Conservation (phyloP, 129 eudicot genomes). For the Rutidosis leptorrhynchoides region DNA sequence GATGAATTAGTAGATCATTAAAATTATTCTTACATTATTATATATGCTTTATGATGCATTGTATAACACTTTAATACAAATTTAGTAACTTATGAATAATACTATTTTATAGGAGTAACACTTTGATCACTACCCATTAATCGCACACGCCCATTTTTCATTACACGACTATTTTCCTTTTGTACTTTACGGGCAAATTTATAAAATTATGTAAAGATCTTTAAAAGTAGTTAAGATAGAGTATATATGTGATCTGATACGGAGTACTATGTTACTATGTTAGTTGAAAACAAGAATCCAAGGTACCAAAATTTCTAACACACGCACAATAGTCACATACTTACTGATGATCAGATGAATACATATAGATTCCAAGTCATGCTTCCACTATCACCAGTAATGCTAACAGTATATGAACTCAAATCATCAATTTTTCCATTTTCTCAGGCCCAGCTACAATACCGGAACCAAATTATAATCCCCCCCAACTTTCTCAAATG, state of each 20-base stretch:
- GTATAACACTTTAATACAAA: no score
- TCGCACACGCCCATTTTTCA: no score
- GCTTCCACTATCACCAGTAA: conserved; percentile 47
- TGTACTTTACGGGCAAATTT: no score
- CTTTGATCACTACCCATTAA: no score
- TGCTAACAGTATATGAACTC: conserved; percentile 36
- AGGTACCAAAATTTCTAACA: conserved; percentile 13
- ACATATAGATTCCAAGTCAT: conserved; percentile 44
- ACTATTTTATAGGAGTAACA: no score
- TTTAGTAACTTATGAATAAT: no score
- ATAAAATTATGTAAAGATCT: no score
- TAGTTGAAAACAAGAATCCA: conserved; percentile 35
- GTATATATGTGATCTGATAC: no score
- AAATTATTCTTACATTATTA: no score
- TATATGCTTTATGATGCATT: no score
- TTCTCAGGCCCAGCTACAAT: conserved; percentile 54
- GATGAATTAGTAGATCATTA: no score
- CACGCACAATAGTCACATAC: conserved; percentile 6
- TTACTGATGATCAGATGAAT: not conserved
- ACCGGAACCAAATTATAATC: conserved; percentile 42
- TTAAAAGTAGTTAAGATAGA: not conserved
- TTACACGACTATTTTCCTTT: no score
- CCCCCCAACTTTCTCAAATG: conserved; percentile 42
- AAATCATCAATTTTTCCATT: conserved; percentile 50
- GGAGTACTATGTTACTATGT: conserved; percentile 17